These are phyloP conservation scores for Artemisia tridentata DNA, from an alignment of 129 eudicot genomes.

Conservation along the genomic window DNA sequence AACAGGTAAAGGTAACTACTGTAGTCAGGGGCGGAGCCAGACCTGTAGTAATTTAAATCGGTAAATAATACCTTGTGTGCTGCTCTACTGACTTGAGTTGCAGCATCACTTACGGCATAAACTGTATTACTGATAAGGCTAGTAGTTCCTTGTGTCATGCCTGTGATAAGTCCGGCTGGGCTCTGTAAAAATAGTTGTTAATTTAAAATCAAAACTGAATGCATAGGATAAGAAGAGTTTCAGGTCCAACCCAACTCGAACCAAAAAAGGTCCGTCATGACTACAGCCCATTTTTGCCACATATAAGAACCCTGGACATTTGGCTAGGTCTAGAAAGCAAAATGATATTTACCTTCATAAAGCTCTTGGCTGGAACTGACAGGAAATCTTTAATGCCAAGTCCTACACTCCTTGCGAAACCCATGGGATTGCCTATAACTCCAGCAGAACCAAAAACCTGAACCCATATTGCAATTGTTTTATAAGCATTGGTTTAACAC, in stretches of 20 bases:
- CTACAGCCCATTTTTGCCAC: too few species aligned
- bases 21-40: too few species aligned
- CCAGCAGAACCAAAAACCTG: slow-evolving; percentile 99
- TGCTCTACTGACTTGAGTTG: slow-evolving; percentile 94
- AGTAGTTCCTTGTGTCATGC: slow-evolving; percentile 89
- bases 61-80: slow-evolving; percentile 74
- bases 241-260: background rate
- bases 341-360: slow-evolving; percentile 54
- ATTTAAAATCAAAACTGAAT: background rate
- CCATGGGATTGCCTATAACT: slow-evolving; percentile 96
- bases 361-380: slow-evolving; percentile 84
- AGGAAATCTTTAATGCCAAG: slow-evolving; percentile 87
- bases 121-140: slow-evolving; percentile 96
- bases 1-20: background rate
- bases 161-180: slow-evolving; percentile 80
- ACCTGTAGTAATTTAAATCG: background rate
- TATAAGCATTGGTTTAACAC: background rate
- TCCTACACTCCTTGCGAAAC: slow-evolving; percentile 91
- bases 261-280: too few species aligned
- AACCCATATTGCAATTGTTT: slow-evolving; percentile 20
- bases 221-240: slow-evolving; percentile 7
- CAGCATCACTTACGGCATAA: slow-evolving; percentile 95
- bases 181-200: slow-evolving; percentile 49
- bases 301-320: background rate
- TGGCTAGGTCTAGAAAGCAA: background rate